Evolutionary conservation across 495 filamentous ascomycete genomes (phyloP).

Genomic region (Evernia prunastri): DNA sequence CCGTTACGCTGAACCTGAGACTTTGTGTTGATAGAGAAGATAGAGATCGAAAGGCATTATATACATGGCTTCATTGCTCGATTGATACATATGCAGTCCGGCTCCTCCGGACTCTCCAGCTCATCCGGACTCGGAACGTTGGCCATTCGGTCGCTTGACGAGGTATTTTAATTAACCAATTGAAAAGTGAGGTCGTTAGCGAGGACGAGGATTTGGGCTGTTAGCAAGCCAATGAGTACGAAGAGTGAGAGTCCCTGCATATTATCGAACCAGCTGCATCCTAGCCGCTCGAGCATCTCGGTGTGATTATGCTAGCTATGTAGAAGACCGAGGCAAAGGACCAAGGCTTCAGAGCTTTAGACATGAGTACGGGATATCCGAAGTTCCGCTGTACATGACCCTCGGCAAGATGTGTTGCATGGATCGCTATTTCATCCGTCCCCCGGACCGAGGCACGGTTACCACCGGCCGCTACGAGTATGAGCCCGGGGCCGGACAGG

Average conservation of each 20-base stretch:
- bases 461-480: neutral
- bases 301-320: neutral
- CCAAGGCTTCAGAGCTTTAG: no score
- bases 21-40: neutral
- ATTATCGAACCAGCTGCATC: neutral
- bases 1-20: neutral
- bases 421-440: neutral
- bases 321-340: neutral
- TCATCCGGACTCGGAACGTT: neutral
- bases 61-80: neutral
- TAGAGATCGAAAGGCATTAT: neutral
- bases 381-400: neutral
- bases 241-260: neutral
- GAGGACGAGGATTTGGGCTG: neutral
- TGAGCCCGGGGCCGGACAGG: no score
- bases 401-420: neutral
- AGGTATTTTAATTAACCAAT: no score
- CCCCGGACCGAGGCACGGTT: neutral
- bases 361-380: neutral
- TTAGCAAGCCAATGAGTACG: neutral
- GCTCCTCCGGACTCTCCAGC: neutral
- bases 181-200: no score
- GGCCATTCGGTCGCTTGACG: no score
- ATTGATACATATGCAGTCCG: neutral
- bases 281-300: neutral